Conservation (phyloP, 257 asterid genomes). For the Salvia splendens region DNA sequence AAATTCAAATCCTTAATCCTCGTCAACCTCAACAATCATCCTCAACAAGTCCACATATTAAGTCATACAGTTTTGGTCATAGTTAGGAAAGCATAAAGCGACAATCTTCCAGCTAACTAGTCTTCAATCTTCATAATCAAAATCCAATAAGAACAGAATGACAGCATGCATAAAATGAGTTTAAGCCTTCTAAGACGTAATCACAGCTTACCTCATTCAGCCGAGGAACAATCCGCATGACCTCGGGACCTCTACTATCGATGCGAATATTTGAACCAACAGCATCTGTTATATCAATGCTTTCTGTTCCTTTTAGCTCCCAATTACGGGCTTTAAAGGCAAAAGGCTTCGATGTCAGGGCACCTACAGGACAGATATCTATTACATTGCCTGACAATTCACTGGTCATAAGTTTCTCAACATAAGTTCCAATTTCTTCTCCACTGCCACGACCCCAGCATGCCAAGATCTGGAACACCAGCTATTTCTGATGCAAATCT, state of each 20-base stretch:
- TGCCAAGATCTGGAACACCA: constrained; percentile 96
- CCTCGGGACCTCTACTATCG: constrained; percentile 99
- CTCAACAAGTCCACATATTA: background rate
- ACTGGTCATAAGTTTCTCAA: constrained; percentile 95
- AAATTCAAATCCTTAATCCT: too few relatives aligned
- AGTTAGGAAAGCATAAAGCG: background rate
- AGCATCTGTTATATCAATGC: constrained; percentile 96
- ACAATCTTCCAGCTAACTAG: background rate
- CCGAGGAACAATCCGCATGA: constrained; percentile 90
- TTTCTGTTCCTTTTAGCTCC: constrained; percentile 98
- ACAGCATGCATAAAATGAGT: background rate
- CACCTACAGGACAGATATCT: constrained; percentile 99
- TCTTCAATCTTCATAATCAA: constrained; percentile 22
- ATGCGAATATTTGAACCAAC: constrained; percentile 98
- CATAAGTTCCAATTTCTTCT: constrained; percentile 99
- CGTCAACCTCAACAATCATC: too few relatives aligned
- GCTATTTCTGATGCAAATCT: constrained; percentile 95
- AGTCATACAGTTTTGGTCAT: background rate
- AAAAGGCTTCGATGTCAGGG: constrained; percentile 96
- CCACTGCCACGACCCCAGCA: constrained; percentile 99
- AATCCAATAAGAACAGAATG: background rate
- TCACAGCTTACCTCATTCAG: constrained; percentile 68
- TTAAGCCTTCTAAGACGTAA: background rate
- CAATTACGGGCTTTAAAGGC: constrained; percentile 99
- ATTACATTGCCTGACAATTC: constrained; percentile 97